These are phyloP conservation scores for Raddia distichophylla DNA, from an alignment of 176 grass and related monocot genomes.

Conservation along the genomic window DNA sequence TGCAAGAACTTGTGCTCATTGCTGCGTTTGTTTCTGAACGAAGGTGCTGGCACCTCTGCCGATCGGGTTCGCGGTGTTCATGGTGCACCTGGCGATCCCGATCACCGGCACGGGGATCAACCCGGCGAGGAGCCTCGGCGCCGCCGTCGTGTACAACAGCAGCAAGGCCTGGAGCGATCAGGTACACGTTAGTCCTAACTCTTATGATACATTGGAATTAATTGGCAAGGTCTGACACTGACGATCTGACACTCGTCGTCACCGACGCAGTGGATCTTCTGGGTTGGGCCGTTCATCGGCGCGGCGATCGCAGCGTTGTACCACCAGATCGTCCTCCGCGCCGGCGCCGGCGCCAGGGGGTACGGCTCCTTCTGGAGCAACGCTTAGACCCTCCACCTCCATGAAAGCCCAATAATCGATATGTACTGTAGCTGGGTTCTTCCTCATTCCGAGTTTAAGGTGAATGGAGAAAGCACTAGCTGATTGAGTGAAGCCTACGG, in stretches of 20 bases:
- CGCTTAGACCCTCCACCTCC: too few species aligned
- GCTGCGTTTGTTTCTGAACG: too few species aligned
- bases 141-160: conserved; percentile 45
- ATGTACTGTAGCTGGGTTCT: not conserved
- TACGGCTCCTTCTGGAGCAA: conserved; percentile 70
- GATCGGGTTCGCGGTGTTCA: conserved; percentile 56
- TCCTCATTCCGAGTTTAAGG: not conserved
- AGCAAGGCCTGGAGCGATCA: conserved; percentile 51
- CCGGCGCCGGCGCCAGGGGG: conserved; percentile 57
- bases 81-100: conserved; percentile 62
- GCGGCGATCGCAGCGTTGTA: conserved; percentile 66
- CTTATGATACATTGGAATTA: too few species aligned
- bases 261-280: conserved; percentile 72
- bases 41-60: conserved; percentile 56
- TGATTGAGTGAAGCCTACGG: not conserved
- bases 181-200: too few species aligned
- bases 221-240: too few species aligned
- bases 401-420: too few species aligned
- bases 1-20: too few species aligned
- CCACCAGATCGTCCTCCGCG: conserved; percentile 74
- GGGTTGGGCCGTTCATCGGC: conserved; percentile 69
- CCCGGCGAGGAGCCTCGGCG: conserved; percentile 55
- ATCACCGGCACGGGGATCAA: conserved; percentile 62
- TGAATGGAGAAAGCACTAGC: not conserved
- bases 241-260: not conserved